Evolutionary conservation across 2,329 filamentous ascomycete species (phyloP).

Genomic region (Aspergillus sp.): DNA sequence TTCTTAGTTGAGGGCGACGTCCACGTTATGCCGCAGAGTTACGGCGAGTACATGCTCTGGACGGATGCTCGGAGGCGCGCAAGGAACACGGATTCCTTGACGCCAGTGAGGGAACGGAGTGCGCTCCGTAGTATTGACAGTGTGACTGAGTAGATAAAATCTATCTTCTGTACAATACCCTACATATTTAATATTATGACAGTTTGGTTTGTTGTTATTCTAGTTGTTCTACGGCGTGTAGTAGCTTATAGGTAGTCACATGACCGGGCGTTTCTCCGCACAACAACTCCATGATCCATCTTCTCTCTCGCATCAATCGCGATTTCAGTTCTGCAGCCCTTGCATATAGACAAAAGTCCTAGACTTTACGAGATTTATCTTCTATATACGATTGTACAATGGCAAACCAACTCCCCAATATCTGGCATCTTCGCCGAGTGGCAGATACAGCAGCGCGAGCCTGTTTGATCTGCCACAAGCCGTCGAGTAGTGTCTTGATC

Average conservation of each 20-base stretch:
- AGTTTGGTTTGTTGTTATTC: too few species aligned
- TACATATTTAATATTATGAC: background rate
- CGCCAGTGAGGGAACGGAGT: slow-evolving; percentile 34
- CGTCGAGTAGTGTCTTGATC: slow-evolving; percentile 80
- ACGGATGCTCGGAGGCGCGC: slow-evolving; percentile 60
- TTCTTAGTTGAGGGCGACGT: slow-evolving; percentile 66
- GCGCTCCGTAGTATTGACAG: slow-evolving; percentile 36
- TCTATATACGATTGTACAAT: background rate
- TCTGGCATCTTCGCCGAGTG: slow-evolving; percentile 82
- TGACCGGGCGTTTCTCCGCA: slow-evolving; percentile 15
- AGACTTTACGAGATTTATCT: background rate
- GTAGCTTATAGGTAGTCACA: slow-evolving; percentile 7
- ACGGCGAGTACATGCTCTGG: slow-evolving; percentile 66
- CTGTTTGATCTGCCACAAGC: slow-evolving; percentile 91
- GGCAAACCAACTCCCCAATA: slow-evolving; percentile 59
- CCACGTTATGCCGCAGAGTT: slow-evolving; percentile 64
- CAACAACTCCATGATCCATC: slow-evolving; percentile 1
- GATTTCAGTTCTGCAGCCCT: background rate
- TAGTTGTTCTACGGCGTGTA: too few species aligned
- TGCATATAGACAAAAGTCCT: background rate
- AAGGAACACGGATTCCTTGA: slow-evolving; percentile 50
- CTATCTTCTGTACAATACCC: background rate
- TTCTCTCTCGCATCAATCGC: background rate
- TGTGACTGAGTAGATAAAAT: slow-evolving; percentile 36
- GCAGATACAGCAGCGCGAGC: slow-evolving; percentile 79